These are phyloP conservation scores for Eimeria sp. DNA, from an alignment of 169 alveolate species.

Conservation along the genomic window DNA sequence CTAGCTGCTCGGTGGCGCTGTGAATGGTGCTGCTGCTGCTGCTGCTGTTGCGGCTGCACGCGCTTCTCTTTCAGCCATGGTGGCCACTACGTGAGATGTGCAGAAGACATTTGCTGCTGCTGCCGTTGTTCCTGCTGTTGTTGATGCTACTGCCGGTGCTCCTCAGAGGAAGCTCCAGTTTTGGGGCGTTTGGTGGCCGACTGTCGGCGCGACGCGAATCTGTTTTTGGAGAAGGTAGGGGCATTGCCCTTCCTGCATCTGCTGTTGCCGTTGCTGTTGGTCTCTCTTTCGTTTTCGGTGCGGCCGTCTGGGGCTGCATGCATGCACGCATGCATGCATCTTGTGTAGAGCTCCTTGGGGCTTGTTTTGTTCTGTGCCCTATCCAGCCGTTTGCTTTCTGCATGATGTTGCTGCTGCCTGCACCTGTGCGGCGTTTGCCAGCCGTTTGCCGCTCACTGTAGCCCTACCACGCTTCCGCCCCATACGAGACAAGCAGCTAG, in stretches of 20 bases:
- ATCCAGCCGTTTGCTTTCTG: neutral
- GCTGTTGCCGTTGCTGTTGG: neutral
- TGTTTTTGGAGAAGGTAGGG: neutral
- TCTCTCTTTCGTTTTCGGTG: neutral
- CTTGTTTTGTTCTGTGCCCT: neutral
- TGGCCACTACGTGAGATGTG: neutral
- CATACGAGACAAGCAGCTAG: too few species aligned
- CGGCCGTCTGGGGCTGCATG: too few species aligned
- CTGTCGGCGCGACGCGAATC: slow-evolving; percentile 33
- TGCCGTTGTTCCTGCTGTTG: slow-evolving; percentile 16
- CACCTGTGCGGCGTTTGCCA: neutral
- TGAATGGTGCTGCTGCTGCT: neutral
- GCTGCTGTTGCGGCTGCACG: neutral
- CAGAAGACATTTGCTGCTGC: neutral
- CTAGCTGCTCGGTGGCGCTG: too few species aligned
- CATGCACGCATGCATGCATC: neutral
- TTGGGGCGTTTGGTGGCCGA: slow-evolving; percentile 16
- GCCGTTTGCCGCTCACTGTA: neutral
- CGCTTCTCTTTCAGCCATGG: neutral
- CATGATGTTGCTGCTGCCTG: neutral
- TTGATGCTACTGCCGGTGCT: neutral
- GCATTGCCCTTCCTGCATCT: neutral
- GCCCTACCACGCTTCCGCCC: neutral
- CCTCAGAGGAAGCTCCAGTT: slow-evolving; percentile 15
- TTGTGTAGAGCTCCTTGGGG: neutral